phyloP scores from a whole-genome alignment of 331 rosid species.

The Malus hybrid region DNA sequence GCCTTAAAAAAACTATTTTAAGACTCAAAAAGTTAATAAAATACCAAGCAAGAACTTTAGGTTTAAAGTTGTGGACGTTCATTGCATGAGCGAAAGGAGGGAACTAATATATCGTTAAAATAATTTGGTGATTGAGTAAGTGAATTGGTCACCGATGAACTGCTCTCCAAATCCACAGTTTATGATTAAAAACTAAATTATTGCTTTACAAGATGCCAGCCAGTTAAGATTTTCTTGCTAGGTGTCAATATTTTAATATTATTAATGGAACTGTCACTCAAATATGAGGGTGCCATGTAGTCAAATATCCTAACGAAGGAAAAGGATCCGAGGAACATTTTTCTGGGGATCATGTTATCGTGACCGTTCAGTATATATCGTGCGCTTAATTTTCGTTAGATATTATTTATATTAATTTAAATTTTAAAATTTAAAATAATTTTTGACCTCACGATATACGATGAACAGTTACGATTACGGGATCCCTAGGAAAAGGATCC shows the following conservation, averaged over 20 bases:
- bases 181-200: neutral
- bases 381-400: rapidly evolving
- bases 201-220: neutral
- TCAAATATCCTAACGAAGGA: no score
- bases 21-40: neutral
- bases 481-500: no score
- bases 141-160: neutral
- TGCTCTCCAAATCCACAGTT: neutral
- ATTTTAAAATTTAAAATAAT: no score
- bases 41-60: neutral
- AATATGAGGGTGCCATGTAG: no score
- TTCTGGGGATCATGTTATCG: rapidly evolving
- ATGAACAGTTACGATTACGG: no score
- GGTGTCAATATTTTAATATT: neutral
- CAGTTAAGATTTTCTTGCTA: neutral
- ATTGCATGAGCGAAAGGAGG: neutral
- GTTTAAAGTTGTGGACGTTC: neutral
- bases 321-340: rapidly evolving
- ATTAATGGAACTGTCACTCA: no score
- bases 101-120: neutral
- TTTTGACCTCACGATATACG: no score
- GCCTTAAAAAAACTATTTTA: neutral
- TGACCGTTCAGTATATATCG: rapidly evolving
- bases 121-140: neutral
- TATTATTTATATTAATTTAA: no score